Evolutionary conservation across 2,329 filamentous ascomycete species (phyloP).

Genomic region (Dactylella cylindrospora): DNA sequence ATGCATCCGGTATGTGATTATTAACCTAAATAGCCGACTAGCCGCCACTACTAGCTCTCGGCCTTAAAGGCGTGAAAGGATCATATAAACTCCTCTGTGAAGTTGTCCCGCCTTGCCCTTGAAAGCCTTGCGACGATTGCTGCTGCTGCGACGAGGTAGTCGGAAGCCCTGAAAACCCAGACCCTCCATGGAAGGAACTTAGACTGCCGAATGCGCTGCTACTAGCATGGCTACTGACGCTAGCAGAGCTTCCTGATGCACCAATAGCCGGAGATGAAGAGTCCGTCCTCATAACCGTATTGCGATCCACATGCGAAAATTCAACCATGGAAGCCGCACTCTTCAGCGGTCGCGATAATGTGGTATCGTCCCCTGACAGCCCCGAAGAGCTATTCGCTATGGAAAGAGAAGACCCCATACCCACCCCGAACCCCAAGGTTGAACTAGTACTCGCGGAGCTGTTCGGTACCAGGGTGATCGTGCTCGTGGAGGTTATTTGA

Average conservation of each 20-base stretch:
- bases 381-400: too few relatives aligned
- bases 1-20: too few relatives aligned
- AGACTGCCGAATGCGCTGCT: conserved; percentile 14
- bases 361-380: too few relatives aligned
- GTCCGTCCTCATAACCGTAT: conserved; percentile 11
- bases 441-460: neutral
- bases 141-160: conserved; percentile 18
- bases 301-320: conserved; percentile 38
- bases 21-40: too few relatives aligned
- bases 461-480: conserved; percentile 13
- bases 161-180: conserved; percentile 11
- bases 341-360: conserved; percentile 19
- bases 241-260: conserved; percentile 21
- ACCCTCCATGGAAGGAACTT: conserved; percentile 9
- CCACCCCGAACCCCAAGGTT: conserved; percentile 4
- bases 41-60: conserved; percentile 37
- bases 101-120: neutral
- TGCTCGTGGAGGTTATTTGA: conserved; percentile 10
- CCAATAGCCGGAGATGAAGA: conserved; percentile 11
- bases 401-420: neutral
- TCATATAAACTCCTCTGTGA: conserved; percentile 28
- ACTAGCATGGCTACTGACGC: conserved; percentile 39
- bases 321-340: conserved; percentile 41
- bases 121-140: too few relatives aligned
- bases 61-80: conserved; percentile 31